Base-by-base conservation (phyloP, 164 flowering plant genomes). In the Taxillus chinensis region DNA sequence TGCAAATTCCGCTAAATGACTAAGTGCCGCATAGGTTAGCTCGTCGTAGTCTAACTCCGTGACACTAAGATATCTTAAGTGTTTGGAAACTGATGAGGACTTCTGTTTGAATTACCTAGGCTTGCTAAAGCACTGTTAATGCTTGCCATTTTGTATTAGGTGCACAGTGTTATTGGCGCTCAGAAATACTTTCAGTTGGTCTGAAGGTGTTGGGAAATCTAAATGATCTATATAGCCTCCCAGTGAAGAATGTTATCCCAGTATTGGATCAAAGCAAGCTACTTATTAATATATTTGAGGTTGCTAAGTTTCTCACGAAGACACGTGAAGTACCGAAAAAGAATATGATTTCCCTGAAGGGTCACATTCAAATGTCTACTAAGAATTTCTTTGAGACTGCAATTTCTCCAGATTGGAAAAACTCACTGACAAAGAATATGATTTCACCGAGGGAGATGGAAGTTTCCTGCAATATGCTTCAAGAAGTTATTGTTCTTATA, bases 91-190 rank as follows among this genome's bases (percentile, higher is more conserved):
- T 16, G 48, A 59, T 4, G 68, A 62, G 15, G 41, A 51, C 13
- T 27, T 27, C 27, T 79, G 82, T 72, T 66, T 81, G 59, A 73
- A 77, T 45, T 85, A 77, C 66, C 64, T 90, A 41, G 93, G 89
- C 39, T 81, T 83, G 2, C 49, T 68, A 65, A 74, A 65, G 62
- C 74, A 51, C 64, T 8, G 49, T 83, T 64, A 72, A 77, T 57
- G 52, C 52, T 27, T 62, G 49, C 9, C 75, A 76, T 41, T 82
- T 83, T 68, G 64, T 64, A 3, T 71, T 71, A 51, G 66, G 74
- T 16, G 73, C 75, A 14, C 62, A 57, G 39, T 55, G 49, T 6
- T 72, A 71, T 62, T 86, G 83, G 83, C 43, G 39, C 38, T 55
- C 68, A 16, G 77, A 82, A 65, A 7, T 86, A 39, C 48, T 63